These are phyloP conservation scores for Phytophthora aleatoria DNA, from an alignment of 352 stramenopile genomes.

Conservation along the genomic window DNA sequence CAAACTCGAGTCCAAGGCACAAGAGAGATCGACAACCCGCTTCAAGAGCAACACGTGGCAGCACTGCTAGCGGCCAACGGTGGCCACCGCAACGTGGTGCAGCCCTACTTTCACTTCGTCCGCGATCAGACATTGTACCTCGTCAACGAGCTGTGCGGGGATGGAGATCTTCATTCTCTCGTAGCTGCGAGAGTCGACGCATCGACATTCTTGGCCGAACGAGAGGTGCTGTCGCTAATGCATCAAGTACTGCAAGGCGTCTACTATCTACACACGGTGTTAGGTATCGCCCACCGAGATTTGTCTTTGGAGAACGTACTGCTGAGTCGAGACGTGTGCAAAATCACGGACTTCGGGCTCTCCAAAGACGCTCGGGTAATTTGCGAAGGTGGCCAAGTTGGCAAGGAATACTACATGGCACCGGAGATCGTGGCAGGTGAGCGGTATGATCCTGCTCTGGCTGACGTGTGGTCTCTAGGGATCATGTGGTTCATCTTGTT, in stretches of 20 bases:
- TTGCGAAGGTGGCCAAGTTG: conserved; percentile 41
- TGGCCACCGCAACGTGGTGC: conserved; percentile 40
- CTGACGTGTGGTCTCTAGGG: conserved; percentile 68
- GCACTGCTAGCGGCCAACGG: conserved; percentile 19
- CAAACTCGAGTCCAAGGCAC: neutral
- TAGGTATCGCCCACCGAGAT: conserved; percentile 54
- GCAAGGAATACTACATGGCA: conserved; percentile 41
- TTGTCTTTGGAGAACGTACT: conserved; percentile 57
- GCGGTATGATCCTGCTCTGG: conserved; percentile 46
- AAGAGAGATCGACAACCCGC: conserved; percentile 32
- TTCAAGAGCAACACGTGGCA: conserved; percentile 28
- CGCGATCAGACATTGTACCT: conserved; percentile 31
- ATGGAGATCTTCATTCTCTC: conserved; percentile 50
- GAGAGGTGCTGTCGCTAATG: conserved; percentile 39
- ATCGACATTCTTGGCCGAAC: conserved; percentile 16
- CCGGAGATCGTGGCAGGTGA: conserved; percentile 51
- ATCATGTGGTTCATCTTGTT: conserved; percentile 72
- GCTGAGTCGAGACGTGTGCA: conserved; percentile 33
- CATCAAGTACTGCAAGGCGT: conserved; percentile 41
- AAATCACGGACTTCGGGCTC: conserved; percentile 65
- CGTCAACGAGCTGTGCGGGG: conserved; percentile 55
- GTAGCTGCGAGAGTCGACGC: conserved; percentile 14
- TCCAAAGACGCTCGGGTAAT: conserved; percentile 17
- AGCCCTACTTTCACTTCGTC: conserved; percentile 29
- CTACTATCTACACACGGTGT: conserved; percentile 42